Evolutionary conservation across 257 asterid genomes (phyloP).

Genomic region (Linaria vulgaris): DNA sequence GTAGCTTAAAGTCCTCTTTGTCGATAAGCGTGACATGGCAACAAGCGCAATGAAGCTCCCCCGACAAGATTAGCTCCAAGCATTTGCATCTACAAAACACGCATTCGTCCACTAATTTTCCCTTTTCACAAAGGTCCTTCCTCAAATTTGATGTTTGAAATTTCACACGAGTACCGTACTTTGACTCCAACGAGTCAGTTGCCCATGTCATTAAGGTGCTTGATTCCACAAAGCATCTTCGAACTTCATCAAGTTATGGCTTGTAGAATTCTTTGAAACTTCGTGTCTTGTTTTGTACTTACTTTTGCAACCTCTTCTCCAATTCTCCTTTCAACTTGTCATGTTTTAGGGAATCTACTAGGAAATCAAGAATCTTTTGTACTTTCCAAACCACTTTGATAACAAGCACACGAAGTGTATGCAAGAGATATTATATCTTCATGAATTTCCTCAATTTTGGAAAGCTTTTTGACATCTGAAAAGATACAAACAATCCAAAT

Average conservation of each 20-base stretch:
- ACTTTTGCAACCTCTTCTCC: no score
- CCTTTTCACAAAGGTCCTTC: neutral
- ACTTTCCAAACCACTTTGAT: neutral
- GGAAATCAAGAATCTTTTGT: neutral
- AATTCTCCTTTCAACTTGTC: neutral
- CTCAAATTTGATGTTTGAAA: neutral
- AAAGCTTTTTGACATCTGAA: no score
- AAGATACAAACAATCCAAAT: no score
- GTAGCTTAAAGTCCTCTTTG: neutral
- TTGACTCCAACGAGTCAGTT: neutral
- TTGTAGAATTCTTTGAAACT: neutral
- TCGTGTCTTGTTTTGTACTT: no score
- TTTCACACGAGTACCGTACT: neutral
- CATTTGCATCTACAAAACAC: neutral
- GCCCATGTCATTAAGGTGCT: neutral
- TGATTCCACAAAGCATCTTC: neutral
- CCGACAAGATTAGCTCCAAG: neutral
- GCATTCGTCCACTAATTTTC: neutral
- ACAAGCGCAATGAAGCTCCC: neutral
- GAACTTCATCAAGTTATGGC: neutral
- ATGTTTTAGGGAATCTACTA: no score
- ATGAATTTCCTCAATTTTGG: no score
- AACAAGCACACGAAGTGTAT: neutral
- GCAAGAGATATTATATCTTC: neutral
- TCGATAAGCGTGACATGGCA: neutral